Evolutionary conservation across 495 filamentous ascomycete genomes (phyloP).

Genomic region (Oidiodendron maius): DNA sequence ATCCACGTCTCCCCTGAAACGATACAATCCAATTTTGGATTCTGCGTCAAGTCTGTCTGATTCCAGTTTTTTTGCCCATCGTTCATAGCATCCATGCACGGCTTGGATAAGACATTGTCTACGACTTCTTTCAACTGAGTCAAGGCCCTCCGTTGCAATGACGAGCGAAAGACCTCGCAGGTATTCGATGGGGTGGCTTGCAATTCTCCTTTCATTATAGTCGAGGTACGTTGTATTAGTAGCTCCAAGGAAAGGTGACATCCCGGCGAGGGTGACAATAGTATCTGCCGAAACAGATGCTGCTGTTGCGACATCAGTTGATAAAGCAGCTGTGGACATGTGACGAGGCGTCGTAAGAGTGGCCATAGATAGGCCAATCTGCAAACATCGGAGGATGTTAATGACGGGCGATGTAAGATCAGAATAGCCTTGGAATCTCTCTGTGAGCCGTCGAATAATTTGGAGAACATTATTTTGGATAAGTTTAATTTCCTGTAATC

Average conservation of each 20-base stretch:
- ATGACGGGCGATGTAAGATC: slow-evolving; percentile 76
- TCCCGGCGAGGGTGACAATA: slow-evolving; percentile 23
- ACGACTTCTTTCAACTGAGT: slow-evolving; percentile 26
- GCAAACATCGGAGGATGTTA: slow-evolving; percentile 76
- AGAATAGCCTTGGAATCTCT: slow-evolving; percentile 68
- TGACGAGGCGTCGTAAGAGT: slow-evolving; percentile 19
- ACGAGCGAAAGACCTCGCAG: slow-evolving; percentile 33
- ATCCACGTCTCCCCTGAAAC: slow-evolving; percentile 67
- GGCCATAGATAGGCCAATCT: slow-evolving; percentile 64
- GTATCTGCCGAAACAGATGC: slow-evolving; percentile 18
- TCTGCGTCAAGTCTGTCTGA: slow-evolving; percentile 68
- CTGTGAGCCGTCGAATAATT: slow-evolving; percentile 57
- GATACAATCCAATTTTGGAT: slow-evolving; percentile 68
- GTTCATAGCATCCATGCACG: slow-evolving; percentile 64
- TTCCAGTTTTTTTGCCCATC: slow-evolving; percentile 71
- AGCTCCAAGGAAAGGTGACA: slow-evolving; percentile 61
- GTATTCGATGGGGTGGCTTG: slow-evolving; percentile 41
- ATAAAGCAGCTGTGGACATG: no score
- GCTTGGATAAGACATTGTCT: slow-evolving; percentile 39
- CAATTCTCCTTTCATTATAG: slow-evolving; percentile 18
- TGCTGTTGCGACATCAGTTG: slow-evolving; percentile 13
- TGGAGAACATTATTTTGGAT: slow-evolving; percentile 67
- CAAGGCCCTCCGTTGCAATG: slow-evolving; percentile 33
- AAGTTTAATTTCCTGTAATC: slow-evolving; percentile 42
- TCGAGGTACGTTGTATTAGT: slow-evolving; percentile 12